These are phyloP conservation scores for Taiwanofungus camphoratus DNA, from an alignment of 1,284 basidiomycete genomes.

Conservation along the genomic window DNA sequence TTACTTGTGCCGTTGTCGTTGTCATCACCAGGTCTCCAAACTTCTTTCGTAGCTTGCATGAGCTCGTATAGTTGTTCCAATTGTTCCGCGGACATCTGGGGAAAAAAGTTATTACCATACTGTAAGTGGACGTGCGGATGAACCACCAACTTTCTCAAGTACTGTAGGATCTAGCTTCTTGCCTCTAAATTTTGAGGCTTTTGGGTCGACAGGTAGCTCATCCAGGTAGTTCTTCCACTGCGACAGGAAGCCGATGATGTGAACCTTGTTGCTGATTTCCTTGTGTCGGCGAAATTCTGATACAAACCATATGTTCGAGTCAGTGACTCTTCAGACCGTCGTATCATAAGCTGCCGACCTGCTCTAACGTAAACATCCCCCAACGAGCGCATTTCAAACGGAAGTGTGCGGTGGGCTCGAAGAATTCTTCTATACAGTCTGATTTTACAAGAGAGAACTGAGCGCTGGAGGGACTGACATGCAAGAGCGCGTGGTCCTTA, in stretches of 20 bases:
- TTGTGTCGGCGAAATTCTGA: slow-evolving; percentile 82
- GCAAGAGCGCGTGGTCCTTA: slow-evolving; percentile 34
- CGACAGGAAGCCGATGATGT: slow-evolving; percentile 88
- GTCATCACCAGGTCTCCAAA: slow-evolving; percentile 61
- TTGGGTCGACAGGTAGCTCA: slow-evolving; percentile 45
- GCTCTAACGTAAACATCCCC: slow-evolving; percentile 89
- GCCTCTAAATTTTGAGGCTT: slow-evolving; percentile 49
- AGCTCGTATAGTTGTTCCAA: slow-evolving; percentile 88
- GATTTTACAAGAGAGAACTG: background rate
- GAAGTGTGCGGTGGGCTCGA: slow-evolving; percentile 71
- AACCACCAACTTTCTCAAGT: slow-evolving; percentile 65
- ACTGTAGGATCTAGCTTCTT: slow-evolving; percentile 69
- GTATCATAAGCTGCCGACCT: slow-evolving; percentile 37
- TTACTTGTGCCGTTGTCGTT: too few relatives aligned
- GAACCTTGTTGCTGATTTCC: slow-evolving; percentile 75
- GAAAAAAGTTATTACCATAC: background rate
- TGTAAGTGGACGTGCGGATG: background rate
- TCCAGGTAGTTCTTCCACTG: slow-evolving; percentile 94
- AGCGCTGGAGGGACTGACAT: background rate
- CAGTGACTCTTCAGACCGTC: background rate
- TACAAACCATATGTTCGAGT: background rate
- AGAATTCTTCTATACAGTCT: slow-evolving; percentile 81
- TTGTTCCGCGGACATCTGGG: slow-evolving; percentile 90
- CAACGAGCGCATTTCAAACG: slow-evolving; percentile 76
- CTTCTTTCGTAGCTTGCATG: slow-evolving; percentile 82